A percentile compares a stretch with the other conserved stretches of the same genome.
These are phyloP conservation scores for Dipteronia dyeriana DNA, from an alignment of 345 rosid genomes.

Conservation along the genomic window DNA sequence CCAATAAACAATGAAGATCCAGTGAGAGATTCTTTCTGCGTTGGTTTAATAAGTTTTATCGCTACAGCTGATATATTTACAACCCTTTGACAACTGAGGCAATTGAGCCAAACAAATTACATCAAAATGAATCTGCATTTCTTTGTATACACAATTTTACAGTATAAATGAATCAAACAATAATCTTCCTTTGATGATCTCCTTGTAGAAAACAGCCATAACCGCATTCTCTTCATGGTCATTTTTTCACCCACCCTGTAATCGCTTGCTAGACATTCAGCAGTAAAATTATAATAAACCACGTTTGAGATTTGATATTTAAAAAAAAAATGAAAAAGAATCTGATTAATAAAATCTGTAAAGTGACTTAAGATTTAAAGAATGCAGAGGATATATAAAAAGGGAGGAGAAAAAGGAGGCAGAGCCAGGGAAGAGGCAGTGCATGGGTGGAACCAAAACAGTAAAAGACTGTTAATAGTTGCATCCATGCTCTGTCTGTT, in stretches of 20 bases:
- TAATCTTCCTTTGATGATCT: neutral
- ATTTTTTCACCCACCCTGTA: neutral
- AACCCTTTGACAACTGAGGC: neutral
- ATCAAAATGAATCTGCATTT: neutral
- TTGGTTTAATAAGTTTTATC: neutral
- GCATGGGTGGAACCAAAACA: slow-evolving; percentile 75
- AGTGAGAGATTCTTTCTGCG: neutral
- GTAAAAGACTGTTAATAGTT: slow-evolving; percentile 35
- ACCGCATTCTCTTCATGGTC: neutral
- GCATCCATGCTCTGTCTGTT: slow-evolving; percentile 75
- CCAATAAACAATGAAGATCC: neutral
- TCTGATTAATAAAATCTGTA: neutral
- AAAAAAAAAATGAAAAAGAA: no score
- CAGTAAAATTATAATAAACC: neutral
- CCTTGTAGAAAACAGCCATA: neutral
- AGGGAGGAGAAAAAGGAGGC: slow-evolving; percentile 23
- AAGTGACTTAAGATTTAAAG: no score
- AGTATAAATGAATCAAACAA: neutral
- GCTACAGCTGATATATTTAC: neutral
- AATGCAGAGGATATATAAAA: no score
- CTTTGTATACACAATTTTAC: neutral
- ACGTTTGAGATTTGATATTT: neutral
- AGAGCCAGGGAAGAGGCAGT: slow-evolving; percentile 99
- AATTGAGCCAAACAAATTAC: neutral
- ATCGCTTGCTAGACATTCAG: neutral